Percentiles rank a stretch among this genome's conserved stretches.
phyloP scores from a whole-genome alignment of 345 rosid species.

The Salix dunnii region DNA sequence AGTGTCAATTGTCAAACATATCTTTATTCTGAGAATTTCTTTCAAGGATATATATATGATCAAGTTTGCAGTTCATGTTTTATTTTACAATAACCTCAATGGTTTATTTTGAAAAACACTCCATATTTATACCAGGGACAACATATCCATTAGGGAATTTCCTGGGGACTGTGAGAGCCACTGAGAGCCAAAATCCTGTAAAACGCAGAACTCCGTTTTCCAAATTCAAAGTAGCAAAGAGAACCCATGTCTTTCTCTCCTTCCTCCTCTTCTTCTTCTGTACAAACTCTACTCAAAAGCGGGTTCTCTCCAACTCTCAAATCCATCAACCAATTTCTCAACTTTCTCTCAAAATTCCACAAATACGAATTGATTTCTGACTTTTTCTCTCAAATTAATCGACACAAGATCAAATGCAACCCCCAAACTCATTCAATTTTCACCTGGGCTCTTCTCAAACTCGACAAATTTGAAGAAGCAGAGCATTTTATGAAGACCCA shows the following conservation, averaged over 20 bases:
- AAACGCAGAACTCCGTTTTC: no score
- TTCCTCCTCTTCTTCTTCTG: constrained; percentile 8
- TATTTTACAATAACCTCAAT: no score
- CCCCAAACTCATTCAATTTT: constrained; percentile 43
- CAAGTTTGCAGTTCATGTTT: no score
- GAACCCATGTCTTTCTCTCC: constrained; percentile 12
- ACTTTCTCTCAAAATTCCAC: constrained; percentile 36
- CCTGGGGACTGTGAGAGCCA: no score
- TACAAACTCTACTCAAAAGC: constrained; percentile 43
- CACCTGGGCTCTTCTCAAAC: constrained; percentile 48
- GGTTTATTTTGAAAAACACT: no score
- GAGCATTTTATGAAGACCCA: constrained; percentile 46
- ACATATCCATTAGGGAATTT: no score
- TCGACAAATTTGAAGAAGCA: constrained; percentile 55
- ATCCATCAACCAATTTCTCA: constrained; percentile 42
- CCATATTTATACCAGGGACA: no score
- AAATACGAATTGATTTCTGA: constrained; percentile 27
- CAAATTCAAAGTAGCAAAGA: no score
- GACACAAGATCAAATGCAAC: constrained; percentile 30
- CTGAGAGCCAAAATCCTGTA: no score
- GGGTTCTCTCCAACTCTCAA: constrained; percentile 50
- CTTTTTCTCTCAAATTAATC: constrained; percentile 35
- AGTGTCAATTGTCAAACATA: no score
- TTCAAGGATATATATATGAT: no score
- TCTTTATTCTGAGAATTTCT: no score